Base-by-base conservation (phyloP, 345 rosid species). In the Abelmoschus esculentus region DNA sequence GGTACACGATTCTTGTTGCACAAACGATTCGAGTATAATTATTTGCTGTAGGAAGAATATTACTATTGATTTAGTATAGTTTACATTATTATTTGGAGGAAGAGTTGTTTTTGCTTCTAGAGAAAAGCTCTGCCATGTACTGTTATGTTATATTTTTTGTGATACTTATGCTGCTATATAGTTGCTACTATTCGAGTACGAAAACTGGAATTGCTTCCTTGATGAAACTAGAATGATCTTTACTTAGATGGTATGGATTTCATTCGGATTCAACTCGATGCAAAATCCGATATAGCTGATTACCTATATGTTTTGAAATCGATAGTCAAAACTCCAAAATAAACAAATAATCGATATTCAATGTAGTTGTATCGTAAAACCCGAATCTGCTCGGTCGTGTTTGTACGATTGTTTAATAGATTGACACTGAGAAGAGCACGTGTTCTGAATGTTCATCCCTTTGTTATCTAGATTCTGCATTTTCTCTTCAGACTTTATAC, bases 31-130 rank as follows among this genome's bases (percentile, higher is more conserved):
- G 54, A 4, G 62, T 61, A 15, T 61, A 31, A 19, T 18, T 71
- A 62, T 67, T 47, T 55, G 50, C 53, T 70, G 17, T 71, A 69
- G 44, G 18, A 69, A 44, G 12, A 40, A 13, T 32, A 54, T 22
- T 53, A 58, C 68, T 29, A 42, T 22, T 28, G 0, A 55, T 6
- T 38, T 67, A 12, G 11, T 34, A 3, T 7, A 12, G 17, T 53
- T 12, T 1, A 47, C 31, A 53, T 68, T 31, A 34, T 10, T 40
- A 22, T 55, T 38, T 28, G 7, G 57, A 66, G 57, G 56, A 47
- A 66, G 34, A 22, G 34, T 47, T 29, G 1, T 64, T 66, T 53
- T 26, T 66, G 70, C 42, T 49, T 47, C 40, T 46, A 17, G 69
- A 46, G 29, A 10, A 63, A 63, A 40, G 67, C 15, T 36, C 50